Percentiles rank a stretch among this genome's conserved stretches.
Evolutionary conservation across 768 basidiomycete species (phyloP).

Genomic region (Lactarius sanguifluus): DNA sequence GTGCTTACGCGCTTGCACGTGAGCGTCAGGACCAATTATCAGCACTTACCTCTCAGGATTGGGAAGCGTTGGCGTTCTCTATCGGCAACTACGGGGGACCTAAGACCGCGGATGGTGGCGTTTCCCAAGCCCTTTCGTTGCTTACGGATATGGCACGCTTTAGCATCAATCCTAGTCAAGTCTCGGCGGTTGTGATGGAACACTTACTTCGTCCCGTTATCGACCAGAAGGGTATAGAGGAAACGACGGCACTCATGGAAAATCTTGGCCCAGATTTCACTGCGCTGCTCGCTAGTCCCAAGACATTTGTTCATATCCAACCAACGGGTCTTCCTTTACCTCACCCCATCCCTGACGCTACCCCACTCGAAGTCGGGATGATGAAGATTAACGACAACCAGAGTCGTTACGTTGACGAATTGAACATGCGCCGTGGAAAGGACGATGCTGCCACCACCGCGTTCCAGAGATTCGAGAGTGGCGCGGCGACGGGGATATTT

Average conservation of each 20-base stretch:
- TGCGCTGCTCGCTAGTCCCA: conserved; percentile 34
- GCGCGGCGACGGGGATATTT: conserved; percentile 45
- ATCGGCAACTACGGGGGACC: conserved; percentile 29
- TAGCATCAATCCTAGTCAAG: conserved; percentile 11
- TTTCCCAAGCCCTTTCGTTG: conserved; percentile 28
- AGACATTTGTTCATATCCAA: conserved; percentile 2
- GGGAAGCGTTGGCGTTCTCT: conserved; percentile 48
- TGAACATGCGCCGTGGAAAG: conserved; percentile 19
- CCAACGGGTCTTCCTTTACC: conserved; percentile 22
- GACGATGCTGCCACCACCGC: conserved; percentile 40
- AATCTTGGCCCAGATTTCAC: conserved; percentile 38
- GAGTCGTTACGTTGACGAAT: conserved; percentile 37
- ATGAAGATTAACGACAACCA: conserved; percentile 35
- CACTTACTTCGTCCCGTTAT: conserved; percentile 19
- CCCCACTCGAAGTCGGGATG: background rate
- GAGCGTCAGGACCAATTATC: conserved; percentile 32
- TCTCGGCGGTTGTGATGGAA: conserved; percentile 18
- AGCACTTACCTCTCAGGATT: conserved; percentile 43
- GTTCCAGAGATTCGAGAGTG: conserved; percentile 50
- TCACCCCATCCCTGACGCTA: conserved; percentile 11
- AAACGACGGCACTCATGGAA: conserved; percentile 18
- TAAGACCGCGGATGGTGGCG: conserved; percentile 20
- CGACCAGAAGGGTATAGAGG: conserved; percentile 18
- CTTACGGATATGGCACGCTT: conserved; percentile 24
- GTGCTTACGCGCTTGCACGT: conserved; percentile 46